Evolutionary conservation across 2,329 filamentous ascomycete species (phyloP).

Genomic region (Juglanconis sp.): DNA sequence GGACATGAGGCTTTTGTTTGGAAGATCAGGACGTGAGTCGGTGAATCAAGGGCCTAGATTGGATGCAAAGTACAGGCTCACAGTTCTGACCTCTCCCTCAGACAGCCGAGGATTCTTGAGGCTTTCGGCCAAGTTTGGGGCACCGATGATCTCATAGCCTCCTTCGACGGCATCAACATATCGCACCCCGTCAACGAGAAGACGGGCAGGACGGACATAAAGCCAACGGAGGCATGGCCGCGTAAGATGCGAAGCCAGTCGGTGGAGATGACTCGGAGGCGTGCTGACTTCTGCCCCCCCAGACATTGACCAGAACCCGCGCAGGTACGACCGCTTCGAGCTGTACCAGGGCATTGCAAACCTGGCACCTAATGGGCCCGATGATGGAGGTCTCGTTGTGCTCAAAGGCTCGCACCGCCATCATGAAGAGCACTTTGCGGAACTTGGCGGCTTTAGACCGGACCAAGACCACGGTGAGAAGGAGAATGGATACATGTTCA

Average conservation of each 20-base stretch:
- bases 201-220: slow-evolving; percentile 10
- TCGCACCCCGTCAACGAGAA: slow-evolving; percentile 10
- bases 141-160: slow-evolving; percentile 13
- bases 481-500: slow-evolving; percentile 12
- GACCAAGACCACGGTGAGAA: slow-evolving; percentile 6
- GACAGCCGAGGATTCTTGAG: slow-evolving; percentile 11
- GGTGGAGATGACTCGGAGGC: no score
- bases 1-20: slow-evolving; percentile 13
- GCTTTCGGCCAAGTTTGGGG: slow-evolving; percentile 11
- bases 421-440: slow-evolving; percentile 5
- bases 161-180: slow-evolving; percentile 15
- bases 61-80: neutral
- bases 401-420: slow-evolving; percentile 9
- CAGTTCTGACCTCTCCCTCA: neutral
- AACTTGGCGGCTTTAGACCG: slow-evolving; percentile 1
- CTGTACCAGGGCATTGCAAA: slow-evolving; percentile 15
- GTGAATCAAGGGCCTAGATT: no score
- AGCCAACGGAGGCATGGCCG: slow-evolving; percentile 6
- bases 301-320: slow-evolving; percentile 16
- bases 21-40: slow-evolving; percentile 13
- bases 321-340: slow-evolving; percentile 10
- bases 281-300: neutral
- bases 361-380: slow-evolving; percentile 8
- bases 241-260: slow-evolving; percentile 1
- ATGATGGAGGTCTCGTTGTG: slow-evolving; percentile 11